Base-by-base conservation (phyloP, 2,329 filamentous ascomycete genomes). In the Venturia nashicola region DNA sequence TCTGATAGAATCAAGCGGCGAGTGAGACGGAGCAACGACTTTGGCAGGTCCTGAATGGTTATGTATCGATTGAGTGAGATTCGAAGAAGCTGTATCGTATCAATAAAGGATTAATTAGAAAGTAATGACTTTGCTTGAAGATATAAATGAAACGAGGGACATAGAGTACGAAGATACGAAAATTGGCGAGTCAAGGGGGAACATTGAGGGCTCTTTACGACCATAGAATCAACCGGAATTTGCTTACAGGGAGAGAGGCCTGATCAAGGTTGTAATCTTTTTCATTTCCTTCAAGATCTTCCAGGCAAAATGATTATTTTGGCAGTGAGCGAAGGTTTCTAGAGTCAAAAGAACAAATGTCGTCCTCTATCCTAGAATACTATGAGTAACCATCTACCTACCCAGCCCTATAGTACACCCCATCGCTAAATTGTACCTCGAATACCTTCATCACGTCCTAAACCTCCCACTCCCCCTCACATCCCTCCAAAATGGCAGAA, bases 401-500 rank as follows among this genome's bases (percentile, higher is more conserved):
- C 32, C 18, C 23, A 32, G 9, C 11, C 7, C 27, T 51, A 39
- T 27, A 27, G 27, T 27, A 2, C 11, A 11, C 23, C 44, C 61
- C 61, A 51, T 20, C 14, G 5, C 23, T 23, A 46, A 46, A 62
- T 51, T 51, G 18, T 7, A 34, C 42, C 23, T 23, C 42, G 5
- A 51, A 34, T 27, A 27, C 27, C 43, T 51, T 36, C 51, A 3
- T 55, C 20, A 7, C 8, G 1, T 32, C 20, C 18, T 55, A 1
- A 34, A 55, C 14, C 51, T 62, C 23, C 12, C 44, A 46, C 34
- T 39, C 51, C 12, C 20, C 42, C 40, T 46, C 27, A 16, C 20
- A 6, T 11, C 36, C 12, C 32, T 44, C 60, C 42, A 27, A 23
- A 39, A 88, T 89, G 85, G 82, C 86, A 67, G 82, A 82, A 73